Evolutionary conservation across 2,329 filamentous ascomycete species (phyloP).

Genomic region (Calonectria hongkongensis): DNA sequence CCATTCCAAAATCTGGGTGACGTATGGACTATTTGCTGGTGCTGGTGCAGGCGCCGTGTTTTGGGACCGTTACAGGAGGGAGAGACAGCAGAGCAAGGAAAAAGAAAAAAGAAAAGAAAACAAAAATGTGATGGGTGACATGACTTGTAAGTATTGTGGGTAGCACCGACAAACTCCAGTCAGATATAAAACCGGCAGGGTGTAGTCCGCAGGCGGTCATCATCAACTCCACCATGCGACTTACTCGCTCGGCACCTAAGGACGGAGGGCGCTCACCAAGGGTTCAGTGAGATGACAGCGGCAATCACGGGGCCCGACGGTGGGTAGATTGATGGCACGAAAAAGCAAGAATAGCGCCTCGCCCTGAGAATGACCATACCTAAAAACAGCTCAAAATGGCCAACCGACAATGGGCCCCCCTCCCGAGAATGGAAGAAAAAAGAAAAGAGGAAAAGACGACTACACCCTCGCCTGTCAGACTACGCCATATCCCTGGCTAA

Average conservation of each 20-base stretch:
- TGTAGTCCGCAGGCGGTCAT: not conserved
- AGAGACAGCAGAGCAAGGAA: slow-evolving; percentile 14
- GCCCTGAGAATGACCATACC: not conserved
- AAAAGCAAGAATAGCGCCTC: slow-evolving; percentile 18
- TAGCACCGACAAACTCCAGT: slow-evolving; percentile 11
- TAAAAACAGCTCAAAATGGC: slow-evolving; percentile 20
- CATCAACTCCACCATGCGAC: slow-evolving; percentile 44
- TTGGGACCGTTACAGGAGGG: not conserved
- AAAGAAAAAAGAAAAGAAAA: not conserved
- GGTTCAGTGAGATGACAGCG: slow-evolving; percentile 38
- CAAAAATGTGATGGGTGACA: not conserved
- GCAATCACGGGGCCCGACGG: slow-evolving; percentile 19
- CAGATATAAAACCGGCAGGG: slow-evolving; percentile 11
- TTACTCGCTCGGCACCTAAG: not conserved
- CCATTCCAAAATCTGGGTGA: slow-evolving; percentile 13
- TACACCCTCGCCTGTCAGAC: slow-evolving; percentile 16
- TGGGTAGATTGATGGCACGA: slow-evolving; percentile 24
- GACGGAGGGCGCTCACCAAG: slow-evolving; percentile 10
- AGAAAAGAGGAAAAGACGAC: slow-evolving; percentile 25
- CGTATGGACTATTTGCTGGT: not conserved
- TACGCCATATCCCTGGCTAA: not conserved
- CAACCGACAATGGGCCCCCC: not conserved
- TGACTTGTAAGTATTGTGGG: slow-evolving; percentile 13
- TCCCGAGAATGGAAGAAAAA: slow-evolving; percentile 8
- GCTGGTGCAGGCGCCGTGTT: not conserved